Base-by-base conservation (phyloP, 805 yeast species). In the Saccharomycopsis fermentans region DNA sequence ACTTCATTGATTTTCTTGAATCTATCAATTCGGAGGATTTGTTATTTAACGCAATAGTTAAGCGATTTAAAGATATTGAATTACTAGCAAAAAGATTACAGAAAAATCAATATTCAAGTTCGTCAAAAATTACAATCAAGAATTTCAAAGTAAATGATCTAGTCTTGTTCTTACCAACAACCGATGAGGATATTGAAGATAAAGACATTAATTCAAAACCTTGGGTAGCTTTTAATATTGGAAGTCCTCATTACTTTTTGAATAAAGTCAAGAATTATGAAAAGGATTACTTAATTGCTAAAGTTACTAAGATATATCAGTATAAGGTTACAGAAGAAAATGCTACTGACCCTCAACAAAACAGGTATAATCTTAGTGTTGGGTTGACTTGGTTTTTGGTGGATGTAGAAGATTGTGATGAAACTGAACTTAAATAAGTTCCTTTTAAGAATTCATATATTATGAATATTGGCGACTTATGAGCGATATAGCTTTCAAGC, bases 211-310 rank as follows among this genome's bases (percentile, higher is more conserved):
- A 52, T 37, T 58, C 59, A 12, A 81, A 75, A 57, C 90, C 92
- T 0, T 92, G 98, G 98, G 97, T 97, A 0, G 96, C 96, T 1
- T 92, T 92, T 73, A 91, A 94, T 63, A 78, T 87, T 58, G 96
- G 92, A 1, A 85, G 89, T 0, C 94, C 95, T 0, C 90, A 91
- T 68, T 90, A 82, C 68, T 85, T 90, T 66, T 72, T 92, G 63
- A 68, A 74, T 16, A 66, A 66, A 1, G 65, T 75, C 24, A 64
- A 68, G 6, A 26, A 52, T 8, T 11, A 34, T 12, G 43, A 52
- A 17, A 80, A 84, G 57, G 97, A 91, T 63, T 92, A 96, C 92
- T 77, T 91, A 66, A 84, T 92, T 36, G 96, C 87, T 0, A 74
- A 86, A 55, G 82, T 91, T 16, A 65, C 74, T 9, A 71, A 69